phyloP scores from a whole-genome alignment of 768 basidiomycete species.

The Tylopilus subfusipes region DNA sequence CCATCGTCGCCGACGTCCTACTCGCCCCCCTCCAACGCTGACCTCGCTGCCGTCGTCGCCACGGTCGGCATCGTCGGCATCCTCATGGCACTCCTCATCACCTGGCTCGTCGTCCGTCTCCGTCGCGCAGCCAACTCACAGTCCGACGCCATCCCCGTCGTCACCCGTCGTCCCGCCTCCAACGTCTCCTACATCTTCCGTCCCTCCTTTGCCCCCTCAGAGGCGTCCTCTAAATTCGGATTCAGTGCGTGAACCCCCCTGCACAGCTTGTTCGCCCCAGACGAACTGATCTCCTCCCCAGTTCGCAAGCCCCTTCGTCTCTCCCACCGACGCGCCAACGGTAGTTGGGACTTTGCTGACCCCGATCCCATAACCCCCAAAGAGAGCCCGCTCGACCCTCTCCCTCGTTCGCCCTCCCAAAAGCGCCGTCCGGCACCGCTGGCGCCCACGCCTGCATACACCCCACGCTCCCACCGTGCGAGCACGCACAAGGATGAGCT shows the following conservation, averaged over 20 bases:
- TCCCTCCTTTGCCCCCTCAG: conserved; percentile 23
- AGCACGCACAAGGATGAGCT: conserved; percentile 24
- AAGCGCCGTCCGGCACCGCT: conserved; percentile 20
- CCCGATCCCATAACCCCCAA: conserved; percentile 19
- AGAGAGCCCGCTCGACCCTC: neutral
- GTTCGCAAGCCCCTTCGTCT: conserved; percentile 27
- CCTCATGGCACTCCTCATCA: conserved; percentile 22
- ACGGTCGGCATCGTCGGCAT: conserved; percentile 27
- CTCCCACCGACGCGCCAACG: conserved; percentile 14
- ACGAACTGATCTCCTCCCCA: neutral
- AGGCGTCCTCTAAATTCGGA: conserved; percentile 27
- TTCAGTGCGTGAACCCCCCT: conserved; percentile 17
- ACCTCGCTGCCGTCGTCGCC: conserved; percentile 24
- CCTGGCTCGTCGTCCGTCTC: conserved; percentile 26
- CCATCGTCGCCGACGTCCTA: conserved; percentile 2
- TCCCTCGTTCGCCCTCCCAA: neutral
- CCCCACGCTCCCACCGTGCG: conserved; percentile 10
- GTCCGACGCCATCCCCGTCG: neutral
- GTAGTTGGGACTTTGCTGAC: conserved; percentile 33
- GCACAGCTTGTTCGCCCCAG: neutral
- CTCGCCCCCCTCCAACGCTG: conserved; percentile 7
- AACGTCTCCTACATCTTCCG: conserved; percentile 13
- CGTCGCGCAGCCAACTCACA: conserved; percentile 7
- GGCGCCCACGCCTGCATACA: neutral
- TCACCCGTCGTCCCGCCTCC: neutral